Conservation (phyloP, 2,329 filamentous ascomycete genomes). For the Cladosporium sp. region DNA sequence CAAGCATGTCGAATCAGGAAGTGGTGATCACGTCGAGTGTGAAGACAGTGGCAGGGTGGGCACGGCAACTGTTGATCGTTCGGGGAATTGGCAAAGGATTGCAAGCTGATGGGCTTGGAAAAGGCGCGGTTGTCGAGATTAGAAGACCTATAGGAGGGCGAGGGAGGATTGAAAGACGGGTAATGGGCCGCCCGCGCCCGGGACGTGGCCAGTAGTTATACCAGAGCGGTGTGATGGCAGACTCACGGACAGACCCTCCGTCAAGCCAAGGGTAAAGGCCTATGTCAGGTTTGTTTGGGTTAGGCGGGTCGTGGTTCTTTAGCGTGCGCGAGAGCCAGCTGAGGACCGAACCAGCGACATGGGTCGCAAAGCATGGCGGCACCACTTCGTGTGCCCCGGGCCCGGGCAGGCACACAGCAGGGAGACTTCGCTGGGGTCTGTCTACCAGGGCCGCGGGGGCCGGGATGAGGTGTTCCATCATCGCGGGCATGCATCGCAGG, state of each 20-base stretch:
- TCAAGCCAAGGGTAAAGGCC: conserved; percentile 5
- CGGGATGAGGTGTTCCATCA: conserved; percentile 8
- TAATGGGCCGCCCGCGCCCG: conserved; percentile 11
- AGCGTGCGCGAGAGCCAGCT: conserved; percentile 11
- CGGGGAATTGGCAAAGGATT: conserved; percentile 1
- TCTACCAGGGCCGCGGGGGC: conserved; percentile 11
- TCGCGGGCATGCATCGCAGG: conserved; percentile 3
- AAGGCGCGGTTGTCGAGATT: conserved; percentile 7
- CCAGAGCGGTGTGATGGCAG: conserved; percentile 11
- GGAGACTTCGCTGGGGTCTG: conserved; percentile 5
- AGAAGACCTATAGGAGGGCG: conserved; percentile 5
- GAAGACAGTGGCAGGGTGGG: background rate
- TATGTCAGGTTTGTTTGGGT: conserved; percentile 12
- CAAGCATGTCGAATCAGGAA: conserved; percentile 2
- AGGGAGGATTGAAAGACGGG: conserved; percentile 8
- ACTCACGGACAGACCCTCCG: conserved; percentile 6
- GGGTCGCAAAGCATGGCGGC: conserved; percentile 11
- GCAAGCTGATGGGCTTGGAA: background rate
- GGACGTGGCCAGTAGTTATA: conserved; percentile 10
- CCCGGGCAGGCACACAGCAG: conserved; percentile 8
- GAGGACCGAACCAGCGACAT: conserved; percentile 9
- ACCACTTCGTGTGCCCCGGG: conserved; percentile 8
- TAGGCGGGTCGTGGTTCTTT: conserved; percentile 11
- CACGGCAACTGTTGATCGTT: background rate
- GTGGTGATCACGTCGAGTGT: background rate